Conservation (phyloP, 441 rosid species). For the Caryocar brasiliense region DNA sequence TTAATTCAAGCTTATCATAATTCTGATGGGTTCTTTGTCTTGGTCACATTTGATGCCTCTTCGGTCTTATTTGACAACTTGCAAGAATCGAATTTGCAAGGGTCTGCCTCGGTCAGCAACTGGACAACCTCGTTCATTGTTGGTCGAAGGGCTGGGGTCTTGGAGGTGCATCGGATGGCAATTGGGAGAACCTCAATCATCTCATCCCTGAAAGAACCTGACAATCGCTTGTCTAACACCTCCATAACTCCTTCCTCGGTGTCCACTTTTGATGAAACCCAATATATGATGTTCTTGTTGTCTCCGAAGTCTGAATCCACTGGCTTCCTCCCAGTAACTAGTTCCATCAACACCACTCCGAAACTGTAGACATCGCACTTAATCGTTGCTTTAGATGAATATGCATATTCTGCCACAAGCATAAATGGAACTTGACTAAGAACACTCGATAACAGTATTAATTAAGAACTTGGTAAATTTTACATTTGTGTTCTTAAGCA, state of each 20-base stretch:
- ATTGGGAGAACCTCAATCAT: slow-evolving; percentile 65
- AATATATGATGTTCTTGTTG: slow-evolving; percentile 65
- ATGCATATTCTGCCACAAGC: slow-evolving; percentile 66
- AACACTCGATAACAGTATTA: too few species aligned
- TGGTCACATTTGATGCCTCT: slow-evolving; percentile 32
- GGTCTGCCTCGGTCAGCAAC: slow-evolving; percentile 59
- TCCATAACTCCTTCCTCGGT: slow-evolving; percentile 67
- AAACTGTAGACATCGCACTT: slow-evolving; percentile 92
- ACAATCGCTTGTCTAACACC: slow-evolving; percentile 62
- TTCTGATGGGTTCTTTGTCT: slow-evolving; percentile 36
- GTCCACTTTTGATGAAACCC: slow-evolving; percentile 68
- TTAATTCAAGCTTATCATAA: slow-evolving; percentile 16
- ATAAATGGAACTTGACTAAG: background rate
- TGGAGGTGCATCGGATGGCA: slow-evolving; percentile 67
- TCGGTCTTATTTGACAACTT: slow-evolving; percentile 44
- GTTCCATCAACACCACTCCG: slow-evolving; percentile 84
- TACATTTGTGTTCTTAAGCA: too few species aligned
- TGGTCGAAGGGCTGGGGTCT: slow-evolving; percentile 58
- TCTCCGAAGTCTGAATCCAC: slow-evolving; percentile 72
- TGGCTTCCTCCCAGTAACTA: slow-evolving; percentile 77
- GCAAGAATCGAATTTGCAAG: slow-evolving; percentile 39
- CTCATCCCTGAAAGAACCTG: slow-evolving; percentile 54
- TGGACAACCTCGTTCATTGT: slow-evolving; percentile 86
- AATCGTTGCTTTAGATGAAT: slow-evolving; percentile 72
- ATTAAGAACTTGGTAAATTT: too few species aligned